phyloP scores from a whole-genome alignment of 2,329 filamentous ascomycete genomes.

The Achaetomium macrosporum region DNA sequence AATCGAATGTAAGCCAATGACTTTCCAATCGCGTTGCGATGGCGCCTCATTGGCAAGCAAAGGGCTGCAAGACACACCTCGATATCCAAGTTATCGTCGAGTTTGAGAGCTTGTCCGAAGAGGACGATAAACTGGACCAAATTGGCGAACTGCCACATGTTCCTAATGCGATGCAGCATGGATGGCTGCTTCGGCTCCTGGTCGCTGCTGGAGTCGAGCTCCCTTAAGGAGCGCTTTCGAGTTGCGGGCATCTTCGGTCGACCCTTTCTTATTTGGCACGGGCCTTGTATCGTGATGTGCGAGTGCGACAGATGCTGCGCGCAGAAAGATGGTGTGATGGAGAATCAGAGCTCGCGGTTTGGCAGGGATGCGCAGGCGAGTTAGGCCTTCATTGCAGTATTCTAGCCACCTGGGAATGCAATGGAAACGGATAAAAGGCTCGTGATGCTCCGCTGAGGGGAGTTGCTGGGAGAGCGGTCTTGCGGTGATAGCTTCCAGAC shows the following conservation, averaged over 20 bases:
- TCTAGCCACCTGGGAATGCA: too few species aligned
- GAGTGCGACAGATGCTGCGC: background rate
- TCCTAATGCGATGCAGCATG: slow-evolving; percentile 65
- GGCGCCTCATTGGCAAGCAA: background rate
- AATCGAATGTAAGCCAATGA: slow-evolving; percentile 6
- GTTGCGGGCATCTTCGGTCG: slow-evolving; percentile 36
- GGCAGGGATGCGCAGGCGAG: background rate
- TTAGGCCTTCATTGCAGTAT: slow-evolving; percentile 4
- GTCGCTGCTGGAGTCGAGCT: slow-evolving; percentile 34
- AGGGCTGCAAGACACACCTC: slow-evolving; percentile 54
- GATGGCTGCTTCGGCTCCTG: slow-evolving; percentile 29
- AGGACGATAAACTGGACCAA: slow-evolving; percentile 89
- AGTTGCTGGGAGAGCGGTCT: too few species aligned
- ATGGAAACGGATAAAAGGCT: too few species aligned
- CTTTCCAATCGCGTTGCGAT: background rate
- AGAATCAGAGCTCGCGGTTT: background rate
- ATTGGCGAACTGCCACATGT: slow-evolving; percentile 94
- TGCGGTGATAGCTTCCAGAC: too few species aligned
- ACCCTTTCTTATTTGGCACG: background rate
- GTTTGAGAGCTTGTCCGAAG: slow-evolving; percentile 84
- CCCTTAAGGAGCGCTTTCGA: slow-evolving; percentile 44
- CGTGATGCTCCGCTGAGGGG: too few species aligned
- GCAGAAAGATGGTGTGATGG: background rate
- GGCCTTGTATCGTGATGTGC: background rate
- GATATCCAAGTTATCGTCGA: slow-evolving; percentile 81